Base-by-base conservation (phyloP, 805 yeast species). In the Diddensiella santjacobensis region DNA sequence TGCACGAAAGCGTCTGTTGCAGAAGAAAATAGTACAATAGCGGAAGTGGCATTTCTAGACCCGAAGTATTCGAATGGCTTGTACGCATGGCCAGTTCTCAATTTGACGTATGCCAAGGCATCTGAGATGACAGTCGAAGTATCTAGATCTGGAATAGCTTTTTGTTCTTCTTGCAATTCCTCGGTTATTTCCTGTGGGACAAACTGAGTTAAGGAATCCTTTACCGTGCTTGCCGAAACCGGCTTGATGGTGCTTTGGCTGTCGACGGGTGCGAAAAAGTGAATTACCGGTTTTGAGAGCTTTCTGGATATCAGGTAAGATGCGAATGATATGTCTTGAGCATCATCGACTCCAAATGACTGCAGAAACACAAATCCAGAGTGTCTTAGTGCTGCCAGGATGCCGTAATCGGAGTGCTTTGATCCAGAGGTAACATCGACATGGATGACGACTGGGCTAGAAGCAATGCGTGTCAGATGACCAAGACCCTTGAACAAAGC, bases 381-480 rank as follows among this genome's bases (percentile, higher is more conserved):
- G 63, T 87, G 91, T 61, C 90, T 81, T 56, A 85, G 71, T 4
- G 87, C 76, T n/a, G 91, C 71, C 22, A 87, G 76, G 13, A 78
- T 69, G 22, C 85, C 79, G 66, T 73, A 87, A 63, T 89, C 96
- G 53, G 74, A 73, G 46, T 31, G n/a, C 19, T 22, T 26, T 13
- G 43, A 22, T 8, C 30, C 43, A 3, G 31, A 13, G 8, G 47
- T 45, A n/a, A 84, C 63, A 50, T 79, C 77, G 31, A 81, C 80
- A 59, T 82, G 85, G 46, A 84, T 65, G n/a, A 84, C 82, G 22
- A 78, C 72, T 1, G 78, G 69, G 17, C 61, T 53, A 23, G 56
- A 51, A 5, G 65, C 57, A 57, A 80, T 69, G 49, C 60, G 57
- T 37, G 64, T 57, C 41, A 88, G 70, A 45, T 73, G 73, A 13